Evolutionary conservation across 164 flowering plant species (phyloP), one percentile per base, ranked within the genome.

Genomic region (Houttuynia cordata): DNA sequence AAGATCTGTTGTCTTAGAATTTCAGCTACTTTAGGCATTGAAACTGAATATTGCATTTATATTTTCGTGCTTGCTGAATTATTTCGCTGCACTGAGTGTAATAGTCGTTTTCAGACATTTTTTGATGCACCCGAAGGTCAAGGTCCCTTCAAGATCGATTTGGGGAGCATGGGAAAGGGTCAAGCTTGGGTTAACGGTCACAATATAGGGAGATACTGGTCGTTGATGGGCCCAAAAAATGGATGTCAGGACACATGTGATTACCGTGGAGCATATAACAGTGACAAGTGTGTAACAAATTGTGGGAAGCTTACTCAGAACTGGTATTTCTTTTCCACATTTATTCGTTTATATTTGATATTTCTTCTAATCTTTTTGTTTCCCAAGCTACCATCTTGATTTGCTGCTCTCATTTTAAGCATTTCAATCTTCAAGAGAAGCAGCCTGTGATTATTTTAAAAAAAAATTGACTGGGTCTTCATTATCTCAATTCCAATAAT

Each of bases 141-240:
- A 19, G 81, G 83, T 30, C 98, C 97, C 4, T 86, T 89, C 69
- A 81, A 79, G 42, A 77, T 93, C 61, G 70, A 87, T 76, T 67
- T 93, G 64, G 80, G 79, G 66, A 83, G 94, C 76, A 93, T 93
- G 98, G 97, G 98, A 42, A 93, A 93, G 72, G 98, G 98, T 25
- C 91, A 84, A 75, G 94, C 87, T 51, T 93, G 97, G 96, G 86
- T 90, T 61, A 93, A 93, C 72, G 98, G 97, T 57, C 86, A 90
- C 63, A 81, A 77, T 71, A 86, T 93, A 34, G 98, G 97, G 65
- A 76, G 98, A 70, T 89, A 84, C 70, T 93, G 98, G 98, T 83
- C 75, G 56, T 56, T 51, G 53, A 73, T 70, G 61, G 75, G 91
- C 39, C 89, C 95, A 55, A 73, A 77, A 64, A 69, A 70, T 73